A percentile compares a stretch with the other conserved stretches of the same genome.
Evolutionary conservation across 768 basidiomycete species (phyloP).

Genomic region (Amanita inopinata): DNA sequence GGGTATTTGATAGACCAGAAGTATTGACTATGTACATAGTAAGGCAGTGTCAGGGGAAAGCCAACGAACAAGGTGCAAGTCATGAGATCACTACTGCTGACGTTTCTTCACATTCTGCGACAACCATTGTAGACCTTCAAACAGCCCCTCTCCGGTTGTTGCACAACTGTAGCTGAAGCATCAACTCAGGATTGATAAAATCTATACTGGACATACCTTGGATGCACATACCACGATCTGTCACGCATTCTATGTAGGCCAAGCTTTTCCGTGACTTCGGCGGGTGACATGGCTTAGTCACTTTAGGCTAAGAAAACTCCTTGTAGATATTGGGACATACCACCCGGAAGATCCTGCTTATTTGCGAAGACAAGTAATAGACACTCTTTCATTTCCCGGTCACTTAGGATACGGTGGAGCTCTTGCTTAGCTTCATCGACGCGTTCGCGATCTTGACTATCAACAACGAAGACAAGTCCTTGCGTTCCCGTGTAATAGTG

Average conservation of each 20-base stretch:
- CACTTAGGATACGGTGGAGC: slow-evolving; percentile 89
- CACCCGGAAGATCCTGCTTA: slow-evolving; percentile 96
- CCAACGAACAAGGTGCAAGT: too few species aligned
- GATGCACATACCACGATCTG: slow-evolving; percentile 98
- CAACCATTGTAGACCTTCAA: slow-evolving; percentile 96
- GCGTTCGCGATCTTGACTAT: slow-evolving; percentile 90
- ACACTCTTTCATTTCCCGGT: slow-evolving; percentile 98
- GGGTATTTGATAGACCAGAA: too few species aligned
- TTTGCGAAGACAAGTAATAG: slow-evolving; percentile 97
- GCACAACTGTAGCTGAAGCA: slow-evolving; percentile 58
- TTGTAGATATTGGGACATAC: slow-evolving; percentile 33
- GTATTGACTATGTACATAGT: too few species aligned
- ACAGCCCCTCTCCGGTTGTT: slow-evolving; percentile 92
- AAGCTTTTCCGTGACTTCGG: slow-evolving; percentile 95
- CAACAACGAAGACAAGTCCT: slow-evolving; percentile 96
- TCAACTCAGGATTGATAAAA: slow-evolving; percentile 8
- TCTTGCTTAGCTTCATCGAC: slow-evolving; percentile 96
- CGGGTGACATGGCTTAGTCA: slow-evolving; percentile 93
- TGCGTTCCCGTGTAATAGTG: slow-evolving; percentile 99
- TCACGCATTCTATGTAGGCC: slow-evolving; percentile 95
- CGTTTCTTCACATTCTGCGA: slow-evolving; percentile 96
- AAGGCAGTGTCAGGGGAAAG: too few species aligned
- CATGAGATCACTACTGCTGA: too few species aligned
- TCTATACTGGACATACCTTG: slow-evolving; percentile 52
- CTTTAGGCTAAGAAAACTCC: not conserved